Percentiles rank a stretch among this genome's conserved stretches.
Conservation (phyloP, 495 filamentous ascomycete species). For the Neurospora sp. region DNA sequence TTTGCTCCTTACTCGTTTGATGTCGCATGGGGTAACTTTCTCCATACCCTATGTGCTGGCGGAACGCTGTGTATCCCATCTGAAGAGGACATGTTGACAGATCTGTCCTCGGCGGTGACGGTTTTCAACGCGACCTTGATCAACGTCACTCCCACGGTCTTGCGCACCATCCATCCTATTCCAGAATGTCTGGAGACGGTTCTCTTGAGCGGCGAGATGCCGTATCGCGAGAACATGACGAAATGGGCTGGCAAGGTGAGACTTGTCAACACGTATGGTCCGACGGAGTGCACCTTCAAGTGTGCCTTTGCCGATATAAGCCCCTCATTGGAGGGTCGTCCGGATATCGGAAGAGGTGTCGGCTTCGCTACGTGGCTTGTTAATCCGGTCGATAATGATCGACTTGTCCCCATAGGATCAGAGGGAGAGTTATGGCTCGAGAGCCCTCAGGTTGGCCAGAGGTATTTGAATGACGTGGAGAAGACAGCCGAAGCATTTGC, state of each 20-base stretch:
- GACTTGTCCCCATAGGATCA: conserved; percentile 54
- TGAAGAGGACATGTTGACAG: conserved; percentile 19
- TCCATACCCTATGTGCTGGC: conserved; percentile 41
- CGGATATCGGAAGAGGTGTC: not conserved
- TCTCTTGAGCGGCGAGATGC: conserved; percentile 30
- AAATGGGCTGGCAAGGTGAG: conserved; percentile 11
- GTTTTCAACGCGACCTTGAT: conserved; percentile 4
- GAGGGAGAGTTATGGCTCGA: conserved; percentile 75
- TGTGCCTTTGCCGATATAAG: not conserved
- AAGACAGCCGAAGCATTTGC: conserved; percentile 45
- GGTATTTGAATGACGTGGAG: conserved; percentile 64
- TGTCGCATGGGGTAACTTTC: conserved; percentile 42
- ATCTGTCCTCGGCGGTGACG: conserved; percentile 9
- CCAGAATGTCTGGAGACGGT: not conserved
- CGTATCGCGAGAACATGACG: conserved; percentile 7
- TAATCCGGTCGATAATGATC: conserved; percentile 46
- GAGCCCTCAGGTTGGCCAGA: conserved; percentile 39
- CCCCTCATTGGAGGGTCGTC: not conserved
- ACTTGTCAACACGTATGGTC: conserved; percentile 27
- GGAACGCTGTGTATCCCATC: conserved; percentile 24
- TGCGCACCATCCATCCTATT: conserved; percentile 24
- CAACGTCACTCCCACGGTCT: conserved; percentile 38
- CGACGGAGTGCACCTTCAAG: conserved; percentile 17
- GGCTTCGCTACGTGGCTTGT: conserved; percentile 36
- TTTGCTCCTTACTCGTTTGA: conserved; percentile 55